Evolutionary conservation across 495 filamentous ascomycete species (phyloP).

Genomic region (Neurospora tetrasperma): DNA sequence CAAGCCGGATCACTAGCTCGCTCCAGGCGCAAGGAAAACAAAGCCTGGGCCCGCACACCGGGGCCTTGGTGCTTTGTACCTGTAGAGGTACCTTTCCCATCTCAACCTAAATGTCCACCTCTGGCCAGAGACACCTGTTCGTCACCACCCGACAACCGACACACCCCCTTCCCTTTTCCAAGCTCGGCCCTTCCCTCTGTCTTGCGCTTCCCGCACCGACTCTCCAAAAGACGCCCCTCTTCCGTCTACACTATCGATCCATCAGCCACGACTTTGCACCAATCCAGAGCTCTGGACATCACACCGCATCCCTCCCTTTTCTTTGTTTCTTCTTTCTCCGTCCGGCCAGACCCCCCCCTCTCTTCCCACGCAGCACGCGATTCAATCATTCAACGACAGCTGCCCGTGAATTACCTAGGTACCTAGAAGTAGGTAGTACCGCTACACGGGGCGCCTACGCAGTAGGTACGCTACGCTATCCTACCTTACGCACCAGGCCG

Average conservation of each 20-base stretch:
- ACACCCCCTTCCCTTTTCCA: background rate
- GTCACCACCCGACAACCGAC: background rate
- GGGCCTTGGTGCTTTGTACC: background rate
- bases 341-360: background rate
- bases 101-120: background rate
- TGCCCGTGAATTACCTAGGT: background rate
- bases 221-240: background rate
- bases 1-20: background rate
- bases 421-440: background rate
- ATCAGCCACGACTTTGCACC: background rate
- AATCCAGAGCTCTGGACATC: background rate
- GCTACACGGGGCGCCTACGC: background rate
- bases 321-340: background rate
- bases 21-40: background rate
- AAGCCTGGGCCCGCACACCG: background rate
- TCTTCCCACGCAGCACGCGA: background rate
- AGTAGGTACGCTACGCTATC: too few relatives aligned
- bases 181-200: background rate
- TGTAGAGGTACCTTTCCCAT: background rate
- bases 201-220: background rate
- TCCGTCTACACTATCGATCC: background rate
- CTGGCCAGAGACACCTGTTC: background rate
- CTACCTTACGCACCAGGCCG: background rate
- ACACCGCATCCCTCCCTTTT: background rate
- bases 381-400: background rate